A percentile compares a stretch with the other conserved stretches of the same genome.
Conservation (phyloP, 768 basidiomycete species). For the Gymnopilus dilepis region DNA sequence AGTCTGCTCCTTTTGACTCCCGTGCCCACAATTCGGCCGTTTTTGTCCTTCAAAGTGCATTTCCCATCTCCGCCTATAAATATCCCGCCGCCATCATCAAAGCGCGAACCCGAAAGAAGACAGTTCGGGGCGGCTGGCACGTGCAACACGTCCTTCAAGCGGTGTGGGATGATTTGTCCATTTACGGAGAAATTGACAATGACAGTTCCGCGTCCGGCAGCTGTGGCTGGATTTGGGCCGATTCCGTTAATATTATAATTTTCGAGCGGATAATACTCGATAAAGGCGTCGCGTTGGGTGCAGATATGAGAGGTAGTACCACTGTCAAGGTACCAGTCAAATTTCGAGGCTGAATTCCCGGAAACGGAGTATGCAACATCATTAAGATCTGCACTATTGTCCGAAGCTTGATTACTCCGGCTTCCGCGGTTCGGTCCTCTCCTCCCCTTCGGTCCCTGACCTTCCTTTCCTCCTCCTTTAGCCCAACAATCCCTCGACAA, state of each 20-base stretch:
- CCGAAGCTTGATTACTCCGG: no score
- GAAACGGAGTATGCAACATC: no score
- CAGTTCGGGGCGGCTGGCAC: slow-evolving; percentile 28
- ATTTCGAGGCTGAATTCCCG: no score
- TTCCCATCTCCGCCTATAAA: slow-evolving; percentile 10
- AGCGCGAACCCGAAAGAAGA: slow-evolving; percentile 25
- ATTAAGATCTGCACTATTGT: no score
- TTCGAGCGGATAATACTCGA: slow-evolving; percentile 20
- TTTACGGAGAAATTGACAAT: slow-evolving; percentile 24
- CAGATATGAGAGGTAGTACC: slow-evolving; percentile 34
- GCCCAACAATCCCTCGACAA: slow-evolving; percentile 37
- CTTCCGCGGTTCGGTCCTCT: slow-evolving; percentile 22
- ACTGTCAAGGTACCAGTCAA: slow-evolving; percentile 31
- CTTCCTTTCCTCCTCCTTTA: slow-evolving; percentile 43
- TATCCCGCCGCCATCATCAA: slow-evolving; percentile 25
- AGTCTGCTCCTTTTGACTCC: slow-evolving; percentile 18
- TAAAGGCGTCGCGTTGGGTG: slow-evolving; percentile 24
- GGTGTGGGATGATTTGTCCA: slow-evolving; percentile 21
- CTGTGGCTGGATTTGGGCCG: slow-evolving; percentile 9
- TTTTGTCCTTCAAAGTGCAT: slow-evolving; percentile 15
- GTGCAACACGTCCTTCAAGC: slow-evolving; percentile 23
- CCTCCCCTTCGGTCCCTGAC: slow-evolving; percentile 31
- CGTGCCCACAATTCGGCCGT: slow-evolving; percentile 15
- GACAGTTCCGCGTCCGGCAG: slow-evolving; percentile 23
- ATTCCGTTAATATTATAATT: slow-evolving; percentile 22